Percentiles rank a stretch among this genome's conserved stretches.
These are phyloP conservation scores for Plantago major DNA, from an alignment of 257 asterid genomes.

Conservation along the genomic window DNA sequence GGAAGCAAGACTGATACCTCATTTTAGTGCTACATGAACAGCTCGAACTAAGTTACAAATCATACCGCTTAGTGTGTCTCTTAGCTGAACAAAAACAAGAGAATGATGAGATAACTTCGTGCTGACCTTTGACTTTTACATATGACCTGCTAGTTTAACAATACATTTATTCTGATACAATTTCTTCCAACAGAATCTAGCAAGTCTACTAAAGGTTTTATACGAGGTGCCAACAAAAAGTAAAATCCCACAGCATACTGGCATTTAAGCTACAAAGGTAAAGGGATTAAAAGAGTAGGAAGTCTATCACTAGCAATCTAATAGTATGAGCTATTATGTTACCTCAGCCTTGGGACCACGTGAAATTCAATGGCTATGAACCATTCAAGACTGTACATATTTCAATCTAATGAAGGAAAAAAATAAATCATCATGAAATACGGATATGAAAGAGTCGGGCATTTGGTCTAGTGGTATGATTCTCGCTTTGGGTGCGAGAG, in stretches of 20 bases:
- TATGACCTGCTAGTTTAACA: not conserved
- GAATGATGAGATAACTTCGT: no score
- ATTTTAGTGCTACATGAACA: not conserved
- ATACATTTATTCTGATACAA: not conserved
- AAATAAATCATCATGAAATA: not conserved
- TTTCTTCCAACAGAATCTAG: no score
- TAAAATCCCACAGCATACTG: not conserved
- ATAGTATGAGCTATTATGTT: not conserved
- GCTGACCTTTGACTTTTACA: not conserved
- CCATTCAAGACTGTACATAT: no score
- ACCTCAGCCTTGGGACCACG: slow-evolving; percentile 52
- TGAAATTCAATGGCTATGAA: no score
- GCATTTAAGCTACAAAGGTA: not conserved
- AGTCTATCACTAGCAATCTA: not conserved
- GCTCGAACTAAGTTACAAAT: not conserved
- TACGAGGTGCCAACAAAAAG: not conserved
- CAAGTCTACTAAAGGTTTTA: no score
- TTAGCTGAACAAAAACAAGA: not conserved
- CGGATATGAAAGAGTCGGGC: not conserved
- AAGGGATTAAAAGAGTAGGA: not conserved
- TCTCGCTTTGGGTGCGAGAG: slow-evolving; percentile 79
- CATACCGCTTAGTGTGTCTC: not conserved
- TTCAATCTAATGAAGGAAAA: no score
- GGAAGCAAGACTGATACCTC: not conserved
- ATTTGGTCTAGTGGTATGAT: slow-evolving; percentile 68